These are phyloP conservation scores for Mycena citricolor DNA, from an alignment of 1,284 basidiomycete genomes.

Conservation along the genomic window DNA sequence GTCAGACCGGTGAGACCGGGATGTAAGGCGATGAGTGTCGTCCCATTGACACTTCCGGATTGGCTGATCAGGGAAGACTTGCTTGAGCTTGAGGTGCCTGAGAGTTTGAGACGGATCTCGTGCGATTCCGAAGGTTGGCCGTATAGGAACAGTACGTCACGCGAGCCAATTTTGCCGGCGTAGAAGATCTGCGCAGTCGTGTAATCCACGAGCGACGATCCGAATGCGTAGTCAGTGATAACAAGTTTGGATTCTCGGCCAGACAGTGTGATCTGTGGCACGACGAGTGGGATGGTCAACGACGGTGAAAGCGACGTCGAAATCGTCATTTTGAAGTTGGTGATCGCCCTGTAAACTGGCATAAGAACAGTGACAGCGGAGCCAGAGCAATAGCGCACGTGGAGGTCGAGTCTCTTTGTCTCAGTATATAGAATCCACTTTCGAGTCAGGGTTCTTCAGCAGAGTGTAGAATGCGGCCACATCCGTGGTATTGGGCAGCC, in stretches of 20 bases:
- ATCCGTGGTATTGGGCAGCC: conserved; percentile 48
- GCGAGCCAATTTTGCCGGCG: conserved; percentile 62
- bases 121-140: conserved; percentile 60
- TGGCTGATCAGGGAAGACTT: conserved; percentile 21
- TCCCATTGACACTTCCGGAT: conserved; percentile 7
- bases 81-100: conserved; percentile 43
- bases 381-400: conserved; percentile 43
- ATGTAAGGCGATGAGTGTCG: conserved; percentile 45
- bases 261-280: conserved; percentile 53
- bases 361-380: too few relatives aligned
- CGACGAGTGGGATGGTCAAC: conserved; percentile 55
- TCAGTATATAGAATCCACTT: conserved; percentile 67
- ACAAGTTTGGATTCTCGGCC: conserved; percentile 73
- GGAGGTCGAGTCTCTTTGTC: conserved; percentile 66
- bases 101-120: conserved; percentile 51
- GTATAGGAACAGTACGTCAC: conserved; percentile 72
- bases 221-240: conserved; percentile 67
- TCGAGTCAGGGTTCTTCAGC: conserved; percentile 64
- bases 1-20: conserved; percentile 54
- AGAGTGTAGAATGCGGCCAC: conserved; percentile 57
- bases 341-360: conserved; percentile 21
- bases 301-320: conserved; percentile 31
- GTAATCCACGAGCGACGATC: conserved; percentile 52
- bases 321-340: conserved; percentile 29
- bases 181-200: conserved; percentile 70